Percentiles rank a stretch among this genome's conserved stretches.
Conservation (phyloP, 805 yeast species). For the Yarrowia bubula region DNA sequence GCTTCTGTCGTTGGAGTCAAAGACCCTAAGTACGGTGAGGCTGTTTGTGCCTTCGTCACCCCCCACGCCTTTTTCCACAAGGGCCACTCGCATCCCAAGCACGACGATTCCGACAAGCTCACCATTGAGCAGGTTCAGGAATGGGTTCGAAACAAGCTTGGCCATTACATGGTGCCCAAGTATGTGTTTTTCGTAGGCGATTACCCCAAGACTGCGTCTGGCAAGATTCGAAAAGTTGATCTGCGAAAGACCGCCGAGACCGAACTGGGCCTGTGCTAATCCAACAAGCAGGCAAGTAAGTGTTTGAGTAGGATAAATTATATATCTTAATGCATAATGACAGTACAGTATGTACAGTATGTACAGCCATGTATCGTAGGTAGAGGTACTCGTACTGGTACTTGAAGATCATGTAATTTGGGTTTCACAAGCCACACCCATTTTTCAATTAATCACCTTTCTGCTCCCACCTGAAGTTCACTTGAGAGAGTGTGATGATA, state of each 20-base stretch:
- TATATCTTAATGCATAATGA: not conserved
- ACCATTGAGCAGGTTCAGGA: slow-evolving; percentile 31
- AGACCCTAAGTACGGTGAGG: slow-evolving; percentile 37
- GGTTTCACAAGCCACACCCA: no score
- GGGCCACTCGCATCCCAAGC: slow-evolving; percentile 25
- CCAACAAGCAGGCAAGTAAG: not conserved
- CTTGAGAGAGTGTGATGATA: no score
- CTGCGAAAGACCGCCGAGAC: slow-evolving; percentile 31
- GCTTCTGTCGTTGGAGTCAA: slow-evolving; percentile 39
- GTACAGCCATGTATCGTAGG: no score
- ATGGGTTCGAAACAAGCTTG: slow-evolving; percentile 33
- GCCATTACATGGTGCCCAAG: slow-evolving; percentile 38
- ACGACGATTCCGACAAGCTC: slow-evolving; percentile 26
- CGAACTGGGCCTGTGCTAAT: slow-evolving; percentile 8
- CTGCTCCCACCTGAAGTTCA: no score
- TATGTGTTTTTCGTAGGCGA: slow-evolving; percentile 33
- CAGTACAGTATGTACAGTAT: not conserved
- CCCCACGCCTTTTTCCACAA: slow-evolving; percentile 26
- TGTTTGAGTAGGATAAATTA: not conserved
- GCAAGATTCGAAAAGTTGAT: slow-evolving; percentile 39
- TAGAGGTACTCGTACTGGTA: no score
- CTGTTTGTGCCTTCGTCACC: slow-evolving; percentile 36
- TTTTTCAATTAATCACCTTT: no score
- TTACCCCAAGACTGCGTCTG: slow-evolving; percentile 38
- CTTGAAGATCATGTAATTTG: no score